Percentiles rank a stretch among this genome's conserved stretches.
Conservation (phyloP, 129 eudicot genomes). For the Flaveria sonorensis region DNA sequence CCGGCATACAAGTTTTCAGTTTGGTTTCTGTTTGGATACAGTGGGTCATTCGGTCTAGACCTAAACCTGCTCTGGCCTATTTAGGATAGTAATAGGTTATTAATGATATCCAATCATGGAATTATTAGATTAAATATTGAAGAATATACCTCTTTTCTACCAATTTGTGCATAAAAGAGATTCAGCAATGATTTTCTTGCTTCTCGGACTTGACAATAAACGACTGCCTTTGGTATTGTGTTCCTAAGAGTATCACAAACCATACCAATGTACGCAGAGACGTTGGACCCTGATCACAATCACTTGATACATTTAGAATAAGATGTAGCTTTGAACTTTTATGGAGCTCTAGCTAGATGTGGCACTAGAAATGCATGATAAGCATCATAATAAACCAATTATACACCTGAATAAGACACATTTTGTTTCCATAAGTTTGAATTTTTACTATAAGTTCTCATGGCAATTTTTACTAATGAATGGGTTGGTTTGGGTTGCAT, state of each 20-base stretch:
- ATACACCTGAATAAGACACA: neutral
- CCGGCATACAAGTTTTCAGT: too few species aligned
- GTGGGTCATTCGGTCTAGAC: too few species aligned
- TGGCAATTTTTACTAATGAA: constrained; percentile 7
- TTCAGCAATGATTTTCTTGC: constrained; percentile 85
- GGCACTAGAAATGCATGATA: constrained; percentile 15
- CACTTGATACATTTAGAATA: constrained; percentile 24
- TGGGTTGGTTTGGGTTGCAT: neutral
- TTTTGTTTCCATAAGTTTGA: constrained; percentile 20
- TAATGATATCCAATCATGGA: neutral
- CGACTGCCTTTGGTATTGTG: constrained; percentile 95
- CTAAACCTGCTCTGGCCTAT: too few species aligned
- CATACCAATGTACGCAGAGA: constrained; percentile 78
- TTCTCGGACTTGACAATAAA: constrained; percentile 92
- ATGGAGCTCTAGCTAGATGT: neutral
- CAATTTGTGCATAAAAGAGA: constrained; percentile 77
- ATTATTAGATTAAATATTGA: neutral
- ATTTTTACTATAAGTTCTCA: neutral
- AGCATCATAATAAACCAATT: neutral
- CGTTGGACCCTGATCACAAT: constrained; percentile 72
- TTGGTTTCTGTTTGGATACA: too few species aligned
- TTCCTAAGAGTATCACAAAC: constrained; percentile 81
- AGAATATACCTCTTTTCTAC: constrained; percentile 76
- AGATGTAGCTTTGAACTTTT: constrained; percentile 6
- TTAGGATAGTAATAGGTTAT: neutral